Conservation (phyloP, 2,329 filamentous ascomycete genomes). For the Trichophyton simii region DNA sequence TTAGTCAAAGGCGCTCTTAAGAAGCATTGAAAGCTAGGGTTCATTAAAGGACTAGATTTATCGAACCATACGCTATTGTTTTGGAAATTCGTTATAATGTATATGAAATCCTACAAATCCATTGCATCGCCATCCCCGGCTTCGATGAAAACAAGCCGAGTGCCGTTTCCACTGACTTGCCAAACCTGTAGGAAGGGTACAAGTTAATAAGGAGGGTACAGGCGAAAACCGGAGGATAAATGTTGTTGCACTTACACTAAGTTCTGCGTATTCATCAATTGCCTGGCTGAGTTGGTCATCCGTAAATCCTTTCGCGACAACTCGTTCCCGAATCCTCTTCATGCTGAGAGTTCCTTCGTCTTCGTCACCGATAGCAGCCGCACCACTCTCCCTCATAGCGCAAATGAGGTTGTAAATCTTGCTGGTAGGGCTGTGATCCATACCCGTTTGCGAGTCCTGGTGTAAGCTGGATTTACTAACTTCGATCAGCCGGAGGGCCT, state of each 20-base stretch:
- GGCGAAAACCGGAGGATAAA: neutral
- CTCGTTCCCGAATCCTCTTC: constrained; percentile 76
- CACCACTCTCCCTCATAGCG: constrained; percentile 71
- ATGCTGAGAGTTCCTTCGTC: constrained; percentile 66
- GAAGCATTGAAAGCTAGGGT: neutral
- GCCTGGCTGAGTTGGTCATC: constrained; percentile 80
- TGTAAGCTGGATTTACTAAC: constrained; percentile 87
- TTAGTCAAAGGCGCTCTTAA: neutral
- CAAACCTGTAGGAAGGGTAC: constrained; percentile 45
- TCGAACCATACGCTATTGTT: neutral
- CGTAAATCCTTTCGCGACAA: constrained; percentile 93
- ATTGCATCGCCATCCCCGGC: constrained; percentile 42
- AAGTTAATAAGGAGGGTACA: neutral
- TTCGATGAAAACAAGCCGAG: constrained; percentile 58
- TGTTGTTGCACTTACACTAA: constrained; percentile 61
- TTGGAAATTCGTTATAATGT: neutral
- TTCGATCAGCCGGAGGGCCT: constrained; percentile 80
- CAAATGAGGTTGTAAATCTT: constrained; percentile 94
- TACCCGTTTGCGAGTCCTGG: constrained; percentile 50
- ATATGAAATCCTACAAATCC: constrained; percentile 26
- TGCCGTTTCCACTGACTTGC: constrained; percentile 62
- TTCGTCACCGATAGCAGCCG: constrained; percentile 64
- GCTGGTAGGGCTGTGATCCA: constrained; percentile 67
- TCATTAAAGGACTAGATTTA: constrained; percentile 1
- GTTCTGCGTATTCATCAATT: constrained; percentile 73